Evolutionary conservation across 1,139 yeast genomes (phyloP), one percentile per base, ranked within the genome.

Genomic region (Hemisphaericaspora subhashii): DNA sequence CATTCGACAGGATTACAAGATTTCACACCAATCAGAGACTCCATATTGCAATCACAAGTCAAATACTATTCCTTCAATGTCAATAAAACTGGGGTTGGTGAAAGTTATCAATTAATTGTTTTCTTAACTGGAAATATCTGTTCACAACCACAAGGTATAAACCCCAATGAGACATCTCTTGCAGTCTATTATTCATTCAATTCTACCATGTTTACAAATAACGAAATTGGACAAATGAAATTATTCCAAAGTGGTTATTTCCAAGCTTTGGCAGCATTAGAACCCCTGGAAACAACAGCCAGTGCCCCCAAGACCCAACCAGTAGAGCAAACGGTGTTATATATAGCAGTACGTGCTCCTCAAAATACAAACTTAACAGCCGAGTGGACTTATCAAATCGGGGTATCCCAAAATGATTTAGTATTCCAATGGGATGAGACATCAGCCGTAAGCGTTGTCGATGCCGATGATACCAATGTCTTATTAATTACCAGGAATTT

Each of bases 391-490:
- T 86, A 84, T 52, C 79, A 82, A 55, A 61, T 89, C 25, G 92
- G 89, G 2, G 76, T 81, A 3, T 85, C 92, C 1, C 84, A 81
- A 46, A 68, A 68, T 37, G 81, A 78, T 47, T 70, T 85, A 44
- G 77, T 80, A 1, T 86, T 79, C 57, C 85, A 82, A 48, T 86
- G 87, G 82, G 89, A 82, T 54, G 69, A 71, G 35, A 63, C 77
- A 14, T 63, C 81, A 22, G 74, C 81, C 70, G 75, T 86, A 1
- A 62, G 67, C 27, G 65, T 86, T 12, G 77, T 87, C 3, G 96
- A 88, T 55, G 66, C 89, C 0, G 97, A 89, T 60, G 78, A 77
- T 51, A 70, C 72, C 15, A 77, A 87, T 36, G 94, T 87, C 0
- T 65, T 88, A 42, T 66, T 89, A 25, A 77, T 78, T 20, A 83